A percentile compares a stretch with the other conserved stretches of the same genome.
These are phyloP conservation scores for Coleophoma eucalyptorum DNA, from an alignment of 2,329 filamentous ascomycete genomes.

Conservation along the genomic window DNA sequence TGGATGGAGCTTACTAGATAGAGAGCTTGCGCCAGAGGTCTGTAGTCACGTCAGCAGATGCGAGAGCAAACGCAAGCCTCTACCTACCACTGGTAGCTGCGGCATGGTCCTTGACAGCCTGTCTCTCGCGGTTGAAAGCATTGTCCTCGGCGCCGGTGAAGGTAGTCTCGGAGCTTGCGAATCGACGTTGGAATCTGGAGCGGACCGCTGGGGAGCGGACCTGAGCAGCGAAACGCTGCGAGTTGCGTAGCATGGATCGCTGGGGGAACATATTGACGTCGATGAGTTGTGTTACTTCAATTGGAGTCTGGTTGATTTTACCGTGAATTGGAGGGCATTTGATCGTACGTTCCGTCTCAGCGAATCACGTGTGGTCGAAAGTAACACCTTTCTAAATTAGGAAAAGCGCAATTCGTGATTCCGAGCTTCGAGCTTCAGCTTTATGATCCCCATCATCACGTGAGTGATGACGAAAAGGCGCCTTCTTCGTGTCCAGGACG, in stretches of 20 bases:
- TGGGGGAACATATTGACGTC: conserved; percentile 57
- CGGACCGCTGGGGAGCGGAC: conserved; percentile 52
- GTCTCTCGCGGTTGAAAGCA: conserved; percentile 88
- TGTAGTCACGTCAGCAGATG: conserved; percentile 39
- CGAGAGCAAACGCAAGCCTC: neutral
- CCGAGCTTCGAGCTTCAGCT: too few relatives aligned
- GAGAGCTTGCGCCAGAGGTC: conserved; percentile 96
- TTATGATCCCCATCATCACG: too few relatives aligned
- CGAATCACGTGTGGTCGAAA: too few relatives aligned
- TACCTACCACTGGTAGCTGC: conserved; percentile 74
- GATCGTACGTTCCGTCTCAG: conserved; percentile 5
- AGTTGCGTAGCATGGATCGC: conserved; percentile 56
- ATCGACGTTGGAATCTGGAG: conserved; percentile 62
- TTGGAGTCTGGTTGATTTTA: conserved; percentile 5
- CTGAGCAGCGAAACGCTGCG: conserved; percentile 60
- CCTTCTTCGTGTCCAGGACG: too few relatives aligned
- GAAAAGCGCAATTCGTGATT: too few relatives aligned
- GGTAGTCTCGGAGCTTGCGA: conserved; percentile 58
- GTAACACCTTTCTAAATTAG: too few relatives aligned
- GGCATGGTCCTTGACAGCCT: conserved; percentile 88
- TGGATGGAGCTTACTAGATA: conserved; percentile 70
- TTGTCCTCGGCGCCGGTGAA: conserved; percentile 70
- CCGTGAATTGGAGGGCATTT: neutral
- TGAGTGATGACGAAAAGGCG: too few relatives aligned
- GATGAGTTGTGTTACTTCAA: conserved; percentile 18